A percentile compares a stretch with the other conserved stretches of the same genome.
Conservation (phyloP, 306 rosid species). For the Cyamopsis tetragonoloba region DNA sequence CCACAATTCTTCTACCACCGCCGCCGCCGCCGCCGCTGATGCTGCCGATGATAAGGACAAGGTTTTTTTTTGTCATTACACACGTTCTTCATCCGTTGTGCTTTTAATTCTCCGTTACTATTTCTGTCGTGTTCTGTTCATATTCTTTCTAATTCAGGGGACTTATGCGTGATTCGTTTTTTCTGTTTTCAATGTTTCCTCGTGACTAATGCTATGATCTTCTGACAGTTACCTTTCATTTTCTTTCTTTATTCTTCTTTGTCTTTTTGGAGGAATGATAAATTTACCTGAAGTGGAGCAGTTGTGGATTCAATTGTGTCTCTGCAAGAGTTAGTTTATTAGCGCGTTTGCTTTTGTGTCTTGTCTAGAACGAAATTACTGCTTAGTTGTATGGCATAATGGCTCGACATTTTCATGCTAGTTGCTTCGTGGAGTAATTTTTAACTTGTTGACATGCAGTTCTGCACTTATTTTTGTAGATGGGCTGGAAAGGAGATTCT, state of each 20-base stretch:
- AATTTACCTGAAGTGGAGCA: not conserved
- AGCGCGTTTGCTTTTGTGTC: not conserved
- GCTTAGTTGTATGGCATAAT: not conserved
- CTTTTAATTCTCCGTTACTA: not conserved
- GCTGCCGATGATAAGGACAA: conserved; percentile 48
- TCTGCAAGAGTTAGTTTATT: not conserved
- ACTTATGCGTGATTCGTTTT: not conserved
- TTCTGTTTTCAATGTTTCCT: not conserved
- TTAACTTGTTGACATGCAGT: conserved; percentile 84
- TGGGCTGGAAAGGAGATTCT: conserved; percentile 56
- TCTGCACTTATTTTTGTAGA: conserved; percentile 88
- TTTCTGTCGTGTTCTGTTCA: not conserved
- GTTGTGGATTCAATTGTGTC: conserved; percentile 6
- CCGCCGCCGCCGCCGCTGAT: conserved; percentile 28
- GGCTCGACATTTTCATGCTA: not conserved
- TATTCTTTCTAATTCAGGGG: not conserved
- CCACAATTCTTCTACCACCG: conserved; percentile 38
- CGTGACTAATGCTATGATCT: not conserved
- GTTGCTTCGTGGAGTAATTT: conserved; percentile 45
- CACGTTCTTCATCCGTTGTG: not conserved
- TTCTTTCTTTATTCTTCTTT: not conserved
- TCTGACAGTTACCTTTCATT: not conserved
- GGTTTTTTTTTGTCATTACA: conserved; percentile 39
- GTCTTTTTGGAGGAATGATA: not conserved
- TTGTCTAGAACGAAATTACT: not conserved